These are phyloP conservation scores for Boletus pseudo-olivaceus DNA, from an alignment of 768 basidiomycete species.

Conservation along the genomic window DNA sequence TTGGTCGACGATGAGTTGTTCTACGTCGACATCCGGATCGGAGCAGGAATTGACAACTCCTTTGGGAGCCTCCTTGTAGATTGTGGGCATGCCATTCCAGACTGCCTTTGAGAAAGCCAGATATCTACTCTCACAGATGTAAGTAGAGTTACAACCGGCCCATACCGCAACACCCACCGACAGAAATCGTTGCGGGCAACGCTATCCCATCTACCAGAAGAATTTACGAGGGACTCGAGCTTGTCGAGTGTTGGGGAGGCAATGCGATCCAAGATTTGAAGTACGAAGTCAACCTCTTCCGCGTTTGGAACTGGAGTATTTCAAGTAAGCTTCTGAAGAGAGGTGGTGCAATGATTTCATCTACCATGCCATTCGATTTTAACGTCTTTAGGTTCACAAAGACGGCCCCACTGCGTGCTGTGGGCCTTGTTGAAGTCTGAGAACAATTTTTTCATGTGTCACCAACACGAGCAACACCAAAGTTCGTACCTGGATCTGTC, in stretches of 20 bases:
- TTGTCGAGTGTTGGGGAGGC: constrained; percentile 61
- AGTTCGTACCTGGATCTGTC: constrained; percentile 61
- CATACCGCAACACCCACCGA: constrained; percentile 44
- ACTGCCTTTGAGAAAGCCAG: constrained; percentile 70
- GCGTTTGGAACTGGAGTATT: constrained; percentile 37
- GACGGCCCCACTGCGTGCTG: constrained; percentile 72
- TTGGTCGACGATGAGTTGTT: constrained; percentile 64
- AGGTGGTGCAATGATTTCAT: background rate
- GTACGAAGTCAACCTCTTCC: constrained; percentile 73
- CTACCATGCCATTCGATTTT: constrained; percentile 86
- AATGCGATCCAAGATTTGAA: constrained; percentile 74
- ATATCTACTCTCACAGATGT: constrained; percentile 40
- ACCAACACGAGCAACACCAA: constrained; percentile 2
- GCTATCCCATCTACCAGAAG: constrained; percentile 57
- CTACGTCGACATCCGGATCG: constrained; percentile 59
- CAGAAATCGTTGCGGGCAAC: constrained; percentile 79
- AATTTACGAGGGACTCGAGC: constrained; percentile 59
- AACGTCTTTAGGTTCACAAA: constrained; percentile 76
- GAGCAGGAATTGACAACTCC: constrained; percentile 54
- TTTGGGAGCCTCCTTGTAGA: constrained; percentile 58
- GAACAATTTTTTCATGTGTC: background rate
- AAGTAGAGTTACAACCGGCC: background rate
- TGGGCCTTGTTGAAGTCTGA: constrained; percentile 63
- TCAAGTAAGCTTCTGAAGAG: constrained; percentile 10
- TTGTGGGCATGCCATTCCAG: constrained; percentile 72